These are phyloP conservation scores for Botrytis galanthina DNA, from an alignment of 2,329 filamentous ascomycete species.

Conservation along the genomic window DNA sequence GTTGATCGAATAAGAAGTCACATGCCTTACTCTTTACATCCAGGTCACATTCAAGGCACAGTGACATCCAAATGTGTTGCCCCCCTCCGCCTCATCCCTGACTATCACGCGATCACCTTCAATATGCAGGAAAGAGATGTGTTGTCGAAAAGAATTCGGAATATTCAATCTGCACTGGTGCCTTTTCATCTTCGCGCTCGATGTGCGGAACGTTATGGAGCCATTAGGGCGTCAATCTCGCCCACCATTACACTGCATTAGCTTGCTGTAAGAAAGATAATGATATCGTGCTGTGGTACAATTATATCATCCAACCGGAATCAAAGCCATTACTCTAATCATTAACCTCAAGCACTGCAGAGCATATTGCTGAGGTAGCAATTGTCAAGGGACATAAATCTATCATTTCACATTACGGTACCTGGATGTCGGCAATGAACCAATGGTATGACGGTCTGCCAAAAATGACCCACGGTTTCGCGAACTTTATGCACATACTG, in stretches of 20 bases:
- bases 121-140: constrained; percentile 3
- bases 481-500: neutral
- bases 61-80: neutral
- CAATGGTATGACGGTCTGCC: neutral
- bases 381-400: neutral
- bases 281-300: neutral
- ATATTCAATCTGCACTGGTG: neutral
- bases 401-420: constrained; percentile 1
- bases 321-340: neutral
- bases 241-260: constrained; percentile 19
- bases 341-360: neutral
- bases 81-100: neutral
- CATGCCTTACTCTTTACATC: neutral
- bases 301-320: constrained; percentile 8
- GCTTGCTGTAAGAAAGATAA: neutral
- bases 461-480: neutral
- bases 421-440: neutral
- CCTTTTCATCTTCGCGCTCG: neutral
- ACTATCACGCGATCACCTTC: neutral
- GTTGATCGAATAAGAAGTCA: neutral
- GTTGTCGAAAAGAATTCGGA: neutral
- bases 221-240: constrained; percentile 1
- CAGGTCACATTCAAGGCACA: neutral
- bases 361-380: neutral
- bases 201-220: constrained; percentile 3